Evolutionary conservation across 2,329 filamentous ascomycete species (phyloP).

Genomic region (Cadophora malorum): DNA sequence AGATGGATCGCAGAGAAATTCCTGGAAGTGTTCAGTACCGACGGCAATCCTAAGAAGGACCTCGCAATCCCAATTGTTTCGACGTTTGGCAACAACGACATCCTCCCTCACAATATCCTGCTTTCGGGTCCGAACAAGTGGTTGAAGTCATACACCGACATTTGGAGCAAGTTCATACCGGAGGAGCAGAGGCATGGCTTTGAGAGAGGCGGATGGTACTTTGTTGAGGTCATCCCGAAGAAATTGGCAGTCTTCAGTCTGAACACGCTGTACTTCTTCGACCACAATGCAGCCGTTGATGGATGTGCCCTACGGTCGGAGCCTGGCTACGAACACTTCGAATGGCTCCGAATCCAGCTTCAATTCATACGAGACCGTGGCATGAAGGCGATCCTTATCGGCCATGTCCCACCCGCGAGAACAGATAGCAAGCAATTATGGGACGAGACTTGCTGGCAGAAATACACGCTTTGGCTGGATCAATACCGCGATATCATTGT

Average conservation of each 20-base stretch:
- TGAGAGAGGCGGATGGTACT: constrained; percentile 92
- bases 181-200: constrained; percentile 92
- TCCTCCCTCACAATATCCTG: constrained; percentile 96
- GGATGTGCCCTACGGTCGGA: constrained; percentile 81
- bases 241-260: constrained; percentile 89
- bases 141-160: constrained; percentile 74
- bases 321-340: constrained; percentile 92
- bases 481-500: constrained; percentile 92
- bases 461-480: constrained; percentile 88
- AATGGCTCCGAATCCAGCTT: constrained; percentile 92
- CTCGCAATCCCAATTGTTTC: constrained; percentile 83
- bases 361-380: constrained; percentile 80
- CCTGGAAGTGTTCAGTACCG: constrained; percentile 70
- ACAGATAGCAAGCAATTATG: constrained; percentile 85
- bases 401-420: constrained; percentile 90
- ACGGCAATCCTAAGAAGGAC: constrained; percentile 60
- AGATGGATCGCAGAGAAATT: constrained; percentile 78
- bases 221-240: constrained; percentile 86
- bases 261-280: constrained; percentile 97
- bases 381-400: constrained; percentile 94
- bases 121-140: constrained; percentile 84
- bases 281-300: constrained; percentile 90
- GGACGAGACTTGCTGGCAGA: constrained; percentile 99
- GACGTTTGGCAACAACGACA: constrained; percentile 96
- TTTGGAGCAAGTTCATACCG: constrained; percentile 89